phyloP scores from a whole-genome alignment of 441 rosid genomes.

The Populus hybrid region DNA sequence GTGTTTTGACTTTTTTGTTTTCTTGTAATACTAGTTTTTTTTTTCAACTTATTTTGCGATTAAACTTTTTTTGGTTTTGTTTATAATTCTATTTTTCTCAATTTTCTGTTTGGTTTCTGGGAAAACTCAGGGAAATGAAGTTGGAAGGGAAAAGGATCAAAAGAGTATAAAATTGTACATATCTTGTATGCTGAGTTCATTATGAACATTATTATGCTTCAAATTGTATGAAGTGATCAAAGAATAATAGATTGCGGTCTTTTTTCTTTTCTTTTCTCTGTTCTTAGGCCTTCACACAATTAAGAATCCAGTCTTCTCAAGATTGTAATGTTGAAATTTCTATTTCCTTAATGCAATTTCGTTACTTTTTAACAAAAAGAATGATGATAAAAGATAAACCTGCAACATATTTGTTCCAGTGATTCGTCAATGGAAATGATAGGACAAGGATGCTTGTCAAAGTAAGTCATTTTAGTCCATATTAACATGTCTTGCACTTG shows the following conservation, averaged over 20 bases:
- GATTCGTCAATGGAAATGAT: neutral
- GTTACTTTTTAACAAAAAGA: neutral
- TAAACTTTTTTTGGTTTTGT: neutral
- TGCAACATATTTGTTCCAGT: neutral
- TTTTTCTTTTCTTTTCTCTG: neutral
- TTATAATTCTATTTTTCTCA: neutral
- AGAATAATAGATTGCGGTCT: neutral
- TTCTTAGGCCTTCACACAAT: neutral
- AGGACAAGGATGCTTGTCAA: neutral
- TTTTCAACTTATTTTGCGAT: neutral
- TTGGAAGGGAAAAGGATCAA: neutral
- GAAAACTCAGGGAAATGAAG: constrained; percentile 6
- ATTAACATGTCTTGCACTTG: neutral
- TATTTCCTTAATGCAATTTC: neutral
- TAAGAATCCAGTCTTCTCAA: neutral
- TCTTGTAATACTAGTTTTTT: neutral
- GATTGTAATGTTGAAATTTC: neutral
- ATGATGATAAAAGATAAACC: neutral
- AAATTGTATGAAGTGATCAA: neutral
- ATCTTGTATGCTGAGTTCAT: neutral
- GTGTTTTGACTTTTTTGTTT: constrained; percentile 1
- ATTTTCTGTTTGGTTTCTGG: constrained; percentile 4
- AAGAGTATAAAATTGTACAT: neutral
- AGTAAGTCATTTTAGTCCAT: neutral
- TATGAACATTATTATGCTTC: neutral